Percentiles rank a stretch among this genome's conserved stretches.
Conservation (phyloP, 1,139 yeast genomes). For the Debaryomyces fabryi region DNA sequence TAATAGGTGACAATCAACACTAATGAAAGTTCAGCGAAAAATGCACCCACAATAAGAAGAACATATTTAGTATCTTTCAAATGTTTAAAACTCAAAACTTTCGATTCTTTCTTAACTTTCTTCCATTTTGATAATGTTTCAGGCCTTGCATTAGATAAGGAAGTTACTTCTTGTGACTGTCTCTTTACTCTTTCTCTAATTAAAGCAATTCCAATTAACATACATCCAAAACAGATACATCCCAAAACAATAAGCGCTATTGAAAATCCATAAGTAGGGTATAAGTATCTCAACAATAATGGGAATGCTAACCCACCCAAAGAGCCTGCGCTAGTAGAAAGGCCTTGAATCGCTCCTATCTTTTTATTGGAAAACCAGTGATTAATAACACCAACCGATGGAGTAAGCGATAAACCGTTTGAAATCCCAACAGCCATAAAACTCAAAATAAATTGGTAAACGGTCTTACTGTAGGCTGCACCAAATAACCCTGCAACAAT, state of each 20-base stretch:
- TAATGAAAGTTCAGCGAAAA: slow-evolving; percentile 59
- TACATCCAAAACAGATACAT: slow-evolving; percentile 46
- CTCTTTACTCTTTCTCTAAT: slow-evolving; percentile 50
- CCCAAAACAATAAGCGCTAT: slow-evolving; percentile 68
- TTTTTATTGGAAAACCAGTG: slow-evolving; percentile 39
- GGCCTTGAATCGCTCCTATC: slow-evolving; percentile 57
- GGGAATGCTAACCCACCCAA: slow-evolving; percentile 67
- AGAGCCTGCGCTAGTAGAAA: slow-evolving; percentile 66
- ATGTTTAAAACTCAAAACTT: slow-evolving; percentile 12
- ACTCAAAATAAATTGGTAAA: slow-evolving; percentile 58
- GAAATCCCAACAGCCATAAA: slow-evolving; percentile 59
- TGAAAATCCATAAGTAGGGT: slow-evolving; percentile 53
- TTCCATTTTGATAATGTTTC: slow-evolving; percentile 7
- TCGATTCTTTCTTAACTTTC: slow-evolving; percentile 9
- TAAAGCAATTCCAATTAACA: slow-evolving; percentile 39
- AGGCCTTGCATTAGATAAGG: background rate
- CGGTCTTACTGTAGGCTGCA: slow-evolving; percentile 49
- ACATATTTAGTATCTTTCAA: slow-evolving; percentile 23
- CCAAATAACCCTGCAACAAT: slow-evolving; percentile 54
- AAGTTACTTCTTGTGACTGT: slow-evolving; percentile 7
- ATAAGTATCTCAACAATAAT: slow-evolving; percentile 55
- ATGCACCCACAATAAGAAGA: slow-evolving; percentile 37
- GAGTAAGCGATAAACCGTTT: slow-evolving; percentile 57
- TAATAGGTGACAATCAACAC: slow-evolving; percentile 50
- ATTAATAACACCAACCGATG: slow-evolving; percentile 47